Evolutionary conservation across 345 rosid species (phyloP).

Genomic region (Eucalyptus paniculata): DNA sequence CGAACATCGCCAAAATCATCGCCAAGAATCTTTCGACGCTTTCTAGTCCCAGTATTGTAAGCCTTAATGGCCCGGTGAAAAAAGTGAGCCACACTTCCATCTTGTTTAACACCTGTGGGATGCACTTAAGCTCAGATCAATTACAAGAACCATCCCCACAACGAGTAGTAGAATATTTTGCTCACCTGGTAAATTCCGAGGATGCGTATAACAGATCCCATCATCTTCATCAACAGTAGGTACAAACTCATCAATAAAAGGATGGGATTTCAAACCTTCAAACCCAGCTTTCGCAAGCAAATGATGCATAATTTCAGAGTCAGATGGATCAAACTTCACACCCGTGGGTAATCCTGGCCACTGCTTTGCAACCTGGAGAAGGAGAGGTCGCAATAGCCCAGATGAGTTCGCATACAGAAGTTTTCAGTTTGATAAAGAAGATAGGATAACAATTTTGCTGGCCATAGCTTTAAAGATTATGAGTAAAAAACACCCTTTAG

Average conservation of each 20-base stretch:
- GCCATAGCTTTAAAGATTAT: background rate
- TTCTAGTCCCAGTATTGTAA: constrained; percentile 80
- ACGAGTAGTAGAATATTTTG: background rate
- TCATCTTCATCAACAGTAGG: constrained; percentile 71
- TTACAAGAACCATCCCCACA: background rate
- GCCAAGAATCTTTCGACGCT: constrained; percentile 84
- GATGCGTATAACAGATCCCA: constrained; percentile 98
- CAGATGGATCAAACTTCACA: constrained; percentile 94
- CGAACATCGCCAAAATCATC: constrained; percentile 80
- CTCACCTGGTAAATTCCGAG: constrained; percentile 81
- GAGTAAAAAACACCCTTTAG: background rate
- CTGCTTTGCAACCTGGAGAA: constrained; percentile 46
- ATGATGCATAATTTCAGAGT: constrained; percentile 88
- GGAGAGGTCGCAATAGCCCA: background rate
- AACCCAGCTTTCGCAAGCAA: constrained; percentile 56
- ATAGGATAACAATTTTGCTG: background rate
- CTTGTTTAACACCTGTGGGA: constrained; percentile 58
- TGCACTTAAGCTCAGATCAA: background rate
- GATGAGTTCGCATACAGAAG: background rate
- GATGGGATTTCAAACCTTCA: constrained; percentile 41
- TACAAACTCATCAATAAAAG: constrained; percentile 73
- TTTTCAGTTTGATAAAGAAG: background rate
- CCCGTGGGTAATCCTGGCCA: constrained; percentile 97
- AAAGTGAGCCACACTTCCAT: constrained; percentile 71
- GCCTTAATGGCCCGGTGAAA: constrained; percentile 88